Evolutionary conservation across 306 rosid genomes (phyloP).

Genomic region (apple (Malus domestica)): ASM211411v1 NC_041801.1:1600001-1600500

Average conservation of each 20-base stretch:
- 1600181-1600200: background rate
- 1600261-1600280: background rate
- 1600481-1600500: fast-evolving
- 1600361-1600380: background rate
- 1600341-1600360: background rate
- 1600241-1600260: background rate
- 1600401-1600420: background rate
- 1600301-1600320: background rate
- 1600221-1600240: background rate
- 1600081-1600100: no score
- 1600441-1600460: background rate
- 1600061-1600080: no score
- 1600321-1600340: background rate
- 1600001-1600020: no score
- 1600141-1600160: background rate
- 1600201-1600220: background rate
- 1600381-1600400: background rate
- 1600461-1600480: background rate
- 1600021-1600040: fast-evolving
- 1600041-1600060: no score
- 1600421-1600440: background rate
- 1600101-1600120: no score
- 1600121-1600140: background rate
- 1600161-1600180: background rate
- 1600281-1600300: background rate